Conservation (phyloP, 352 stramenopile species). For the Globisporangium echinulatum region DNA sequence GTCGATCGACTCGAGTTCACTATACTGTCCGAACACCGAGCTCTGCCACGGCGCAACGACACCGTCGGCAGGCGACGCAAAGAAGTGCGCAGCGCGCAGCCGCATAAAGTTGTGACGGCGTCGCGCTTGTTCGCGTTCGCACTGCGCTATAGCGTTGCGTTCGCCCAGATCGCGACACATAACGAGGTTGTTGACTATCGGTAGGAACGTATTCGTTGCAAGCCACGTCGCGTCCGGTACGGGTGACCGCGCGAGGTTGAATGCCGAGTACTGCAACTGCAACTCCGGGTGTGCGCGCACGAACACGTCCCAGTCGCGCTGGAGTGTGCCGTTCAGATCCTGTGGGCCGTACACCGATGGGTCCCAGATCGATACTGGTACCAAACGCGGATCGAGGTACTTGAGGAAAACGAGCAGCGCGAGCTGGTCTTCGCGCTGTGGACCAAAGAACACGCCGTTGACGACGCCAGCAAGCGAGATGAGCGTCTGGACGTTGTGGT, state of each 20-base stretch:
- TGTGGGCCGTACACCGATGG: slow-evolving; percentile 21
- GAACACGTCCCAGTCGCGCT: slow-evolving; percentile 23
- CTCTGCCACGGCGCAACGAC: slow-evolving; percentile 29
- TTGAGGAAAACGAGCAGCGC: slow-evolving; percentile 13
- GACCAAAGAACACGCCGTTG: slow-evolving; percentile 49
- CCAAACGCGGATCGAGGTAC: slow-evolving; percentile 14
- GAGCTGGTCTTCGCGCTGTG: slow-evolving; percentile 16
- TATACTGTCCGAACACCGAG: slow-evolving; percentile 29
- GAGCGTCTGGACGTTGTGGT: slow-evolving; percentile 42
- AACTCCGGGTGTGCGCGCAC: slow-evolving; percentile 10
- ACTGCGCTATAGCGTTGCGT: slow-evolving; percentile 5
- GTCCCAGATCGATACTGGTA: slow-evolving; percentile 21
- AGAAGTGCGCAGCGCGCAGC: slow-evolving; percentile 33
- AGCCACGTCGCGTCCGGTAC: slow-evolving; percentile 14
- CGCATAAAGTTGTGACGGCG: slow-evolving; percentile 27
- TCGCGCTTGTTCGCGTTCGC: slow-evolving; percentile 13
- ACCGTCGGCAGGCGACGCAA: slow-evolving; percentile 33
- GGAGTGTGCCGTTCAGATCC: slow-evolving; percentile 21
- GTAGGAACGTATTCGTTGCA: slow-evolving; percentile 18
- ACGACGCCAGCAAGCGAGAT: slow-evolving; percentile 31
- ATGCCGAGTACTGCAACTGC: slow-evolving; percentile 17
- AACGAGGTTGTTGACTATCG: slow-evolving; percentile 27
- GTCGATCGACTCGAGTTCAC: slow-evolving; percentile 16
- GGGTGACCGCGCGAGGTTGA: slow-evolving; percentile 21
- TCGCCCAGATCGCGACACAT: too few species aligned